Conservation (phyloP, 345 rosid genomes). For the Eucalyptus camaldulensis region DNA sequence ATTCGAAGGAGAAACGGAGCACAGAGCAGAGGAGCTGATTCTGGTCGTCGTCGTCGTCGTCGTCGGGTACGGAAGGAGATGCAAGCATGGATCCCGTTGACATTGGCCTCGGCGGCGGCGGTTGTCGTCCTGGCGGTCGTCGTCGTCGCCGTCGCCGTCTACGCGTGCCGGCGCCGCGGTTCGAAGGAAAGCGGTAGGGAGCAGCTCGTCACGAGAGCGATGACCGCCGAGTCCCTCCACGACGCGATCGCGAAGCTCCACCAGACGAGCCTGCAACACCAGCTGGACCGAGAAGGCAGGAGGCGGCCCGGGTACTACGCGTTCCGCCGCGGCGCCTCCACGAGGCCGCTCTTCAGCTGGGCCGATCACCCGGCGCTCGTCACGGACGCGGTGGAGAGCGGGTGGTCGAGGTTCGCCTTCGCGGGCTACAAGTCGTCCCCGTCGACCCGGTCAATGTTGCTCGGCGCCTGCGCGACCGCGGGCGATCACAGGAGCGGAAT, state of each 20-base stretch:
- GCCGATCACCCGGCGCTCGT: slow-evolving; percentile 62
- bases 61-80: slow-evolving; percentile 7
- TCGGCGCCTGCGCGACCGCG: slow-evolving; percentile 37
- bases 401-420: slow-evolving; percentile 87
- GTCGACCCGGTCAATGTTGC: slow-evolving; percentile 18
- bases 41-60: not conserved
- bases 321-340: slow-evolving; percentile 26
- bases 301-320: slow-evolving; percentile 33
- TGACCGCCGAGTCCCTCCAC: slow-evolving; percentile 18
- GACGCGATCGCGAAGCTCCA: slow-evolving; percentile 54
- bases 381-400: slow-evolving; percentile 69
- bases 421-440: slow-evolving; percentile 23
- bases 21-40: not conserved
- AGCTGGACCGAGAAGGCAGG: slow-evolving; percentile 31
- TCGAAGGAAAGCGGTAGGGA: not conserved
- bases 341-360: slow-evolving; percentile 57
- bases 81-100: slow-evolving; percentile 19
- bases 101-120: slow-evolving; percentile 12
- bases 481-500: slow-evolving; percentile 14
- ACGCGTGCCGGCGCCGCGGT: slow-evolving; percentile 35
- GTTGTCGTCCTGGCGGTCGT: slow-evolving; percentile 3
- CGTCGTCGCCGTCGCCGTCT: slow-evolving; percentile 5
- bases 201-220: not conserved
- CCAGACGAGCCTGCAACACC: slow-evolving; percentile 22
- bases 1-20: not conserved